Evolutionary conservation across 2,329 filamentous ascomycete species (phyloP).

Genomic region (Scorias spongiosa): DNA sequence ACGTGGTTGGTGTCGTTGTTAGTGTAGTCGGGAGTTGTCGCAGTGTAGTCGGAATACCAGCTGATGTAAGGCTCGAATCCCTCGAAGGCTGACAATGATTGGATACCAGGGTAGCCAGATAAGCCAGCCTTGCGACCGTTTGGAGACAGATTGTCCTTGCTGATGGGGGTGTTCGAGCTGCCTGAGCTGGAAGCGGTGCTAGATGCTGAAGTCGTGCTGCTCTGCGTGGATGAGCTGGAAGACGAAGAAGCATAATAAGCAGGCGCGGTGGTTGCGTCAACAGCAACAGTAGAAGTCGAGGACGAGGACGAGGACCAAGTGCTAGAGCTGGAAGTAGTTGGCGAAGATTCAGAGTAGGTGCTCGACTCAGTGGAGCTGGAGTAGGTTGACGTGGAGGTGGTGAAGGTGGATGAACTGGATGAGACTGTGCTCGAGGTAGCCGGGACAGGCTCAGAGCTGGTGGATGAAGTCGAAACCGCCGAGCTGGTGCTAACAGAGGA

Average conservation of each 20-base stretch:
- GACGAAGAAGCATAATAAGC: background rate
- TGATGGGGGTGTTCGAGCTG: conserved; percentile 3
- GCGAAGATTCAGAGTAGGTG: too few species aligned
- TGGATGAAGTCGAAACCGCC: background rate
- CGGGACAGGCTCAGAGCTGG: background rate
- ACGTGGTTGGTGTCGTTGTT: background rate
- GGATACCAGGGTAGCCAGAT: conserved; percentile 13
- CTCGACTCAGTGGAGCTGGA: too few species aligned
- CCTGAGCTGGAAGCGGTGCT: conserved; percentile 2
- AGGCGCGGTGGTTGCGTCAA: background rate
- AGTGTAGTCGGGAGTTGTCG: conserved; percentile 8
- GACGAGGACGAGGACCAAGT: background rate
- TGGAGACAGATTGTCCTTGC: conserved; percentile 4
- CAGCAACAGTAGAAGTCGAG: background rate
- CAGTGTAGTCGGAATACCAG: conserved; percentile 17
- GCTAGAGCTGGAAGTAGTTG: too few species aligned
- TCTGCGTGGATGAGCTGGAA: background rate
- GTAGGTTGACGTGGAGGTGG: background rate
- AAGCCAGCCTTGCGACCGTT: conserved; percentile 14
- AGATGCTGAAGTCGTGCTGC: background rate
- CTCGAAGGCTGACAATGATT: conserved; percentile 6
- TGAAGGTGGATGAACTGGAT: background rate
- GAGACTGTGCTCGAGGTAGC: background rate
- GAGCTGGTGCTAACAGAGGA: background rate
- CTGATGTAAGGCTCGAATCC: conserved; percentile 11